phyloP scores from a whole-genome alignment of 371 early-diverging fungal genomes.

The Mucor indicus region DNA sequence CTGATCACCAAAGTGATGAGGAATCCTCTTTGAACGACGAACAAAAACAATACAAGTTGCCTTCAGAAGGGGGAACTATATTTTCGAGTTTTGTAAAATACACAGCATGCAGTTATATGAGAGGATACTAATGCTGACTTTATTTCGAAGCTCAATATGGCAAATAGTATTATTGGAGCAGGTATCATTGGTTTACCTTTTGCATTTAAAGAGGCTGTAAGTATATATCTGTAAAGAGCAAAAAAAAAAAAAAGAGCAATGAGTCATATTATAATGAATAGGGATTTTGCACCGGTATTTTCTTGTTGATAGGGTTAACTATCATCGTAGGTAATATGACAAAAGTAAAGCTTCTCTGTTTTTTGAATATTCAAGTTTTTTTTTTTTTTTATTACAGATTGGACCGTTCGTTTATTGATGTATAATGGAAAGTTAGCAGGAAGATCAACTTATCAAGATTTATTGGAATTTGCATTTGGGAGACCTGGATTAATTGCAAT shows the following conservation, averaged over 20 bases:
- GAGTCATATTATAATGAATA: not conserved
- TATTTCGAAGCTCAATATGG: slow-evolving; percentile 62
- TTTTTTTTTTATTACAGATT: slow-evolving; percentile 44
- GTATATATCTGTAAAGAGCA: too few relatives aligned
- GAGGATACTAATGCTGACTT: not conserved
- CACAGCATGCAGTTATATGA: not conserved
- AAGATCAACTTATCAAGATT: slow-evolving; percentile 70
- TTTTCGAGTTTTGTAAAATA: slow-evolving; percentile 47
- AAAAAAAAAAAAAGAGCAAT: not conserved
- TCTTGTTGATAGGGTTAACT: slow-evolving; percentile 62
- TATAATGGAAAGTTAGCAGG: slow-evolving; percentile 70
- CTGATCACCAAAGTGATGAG: slow-evolving; percentile 16
- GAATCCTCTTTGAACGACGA: slow-evolving; percentile 14
- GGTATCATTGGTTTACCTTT: slow-evolving; percentile 68
- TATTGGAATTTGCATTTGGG: slow-evolving; percentile 75
- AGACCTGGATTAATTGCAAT: slow-evolving; percentile 65
- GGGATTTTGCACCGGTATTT: slow-evolving; percentile 64
- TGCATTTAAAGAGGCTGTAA: slow-evolving; percentile 59
- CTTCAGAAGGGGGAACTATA: slow-evolving; percentile 46
- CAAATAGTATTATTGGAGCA: slow-evolving; percentile 78
- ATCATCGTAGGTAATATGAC: slow-evolving; percentile 54
- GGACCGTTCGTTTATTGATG: slow-evolving; percentile 74
- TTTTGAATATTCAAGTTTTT: too few relatives aligned
- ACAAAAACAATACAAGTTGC: slow-evolving; percentile 29
- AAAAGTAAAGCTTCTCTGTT: too few relatives aligned